phyloP scores from a whole-genome alignment of 495 filamentous ascomycete genomes.

The Diplogelasinospora grovesii region DNA sequence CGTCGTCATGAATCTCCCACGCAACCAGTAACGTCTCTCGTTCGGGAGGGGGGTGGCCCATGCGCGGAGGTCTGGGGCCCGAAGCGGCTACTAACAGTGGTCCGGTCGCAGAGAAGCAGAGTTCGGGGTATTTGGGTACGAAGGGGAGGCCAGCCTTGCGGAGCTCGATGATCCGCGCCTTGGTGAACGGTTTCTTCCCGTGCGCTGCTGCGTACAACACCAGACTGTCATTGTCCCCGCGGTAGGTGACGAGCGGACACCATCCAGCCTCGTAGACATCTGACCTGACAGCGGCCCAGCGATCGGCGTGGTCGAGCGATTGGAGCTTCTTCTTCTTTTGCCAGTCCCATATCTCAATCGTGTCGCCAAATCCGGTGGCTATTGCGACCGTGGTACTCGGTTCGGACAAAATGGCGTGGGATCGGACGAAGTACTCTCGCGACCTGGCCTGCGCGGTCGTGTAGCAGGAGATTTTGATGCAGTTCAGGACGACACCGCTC shows the following conservation, averaged over 20 bases:
- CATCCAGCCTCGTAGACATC: slow-evolving; percentile 26
- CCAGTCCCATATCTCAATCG: slow-evolving; percentile 34
- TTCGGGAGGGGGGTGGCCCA: slow-evolving; percentile 27
- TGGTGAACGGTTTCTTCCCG: slow-evolving; percentile 62
- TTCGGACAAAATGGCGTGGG: slow-evolving; percentile 31
- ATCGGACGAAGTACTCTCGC: slow-evolving; percentile 33
- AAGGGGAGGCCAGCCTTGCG: slow-evolving; percentile 24
- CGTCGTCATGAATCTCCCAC: slow-evolving; percentile 23
- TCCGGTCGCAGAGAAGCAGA: slow-evolving; percentile 28
- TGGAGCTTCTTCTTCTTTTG: slow-evolving; percentile 28
- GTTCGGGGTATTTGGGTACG: slow-evolving; percentile 30
- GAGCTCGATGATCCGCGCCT: slow-evolving; percentile 65
- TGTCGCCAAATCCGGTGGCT: slow-evolving; percentile 27
- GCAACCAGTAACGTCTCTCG: slow-evolving; percentile 27
- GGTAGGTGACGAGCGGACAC: slow-evolving; percentile 24
- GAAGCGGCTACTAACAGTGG: slow-evolving; percentile 29
- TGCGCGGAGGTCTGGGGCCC: slow-evolving; percentile 26
- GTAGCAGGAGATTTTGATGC: slow-evolving; percentile 29
- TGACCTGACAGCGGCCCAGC: slow-evolving; percentile 28
- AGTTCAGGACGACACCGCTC: slow-evolving; percentile 21
- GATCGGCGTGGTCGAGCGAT: slow-evolving; percentile 25
- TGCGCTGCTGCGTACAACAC: slow-evolving; percentile 61
- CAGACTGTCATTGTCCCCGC: slow-evolving; percentile 28
- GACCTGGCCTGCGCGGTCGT: slow-evolving; percentile 27
- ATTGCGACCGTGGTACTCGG: slow-evolving; percentile 26